A percentile compares a stretch with the other conserved stretches of the same genome.
Conservation (phyloP, 140 eudicot species). For the Erigeron philadelphicus region DNA sequence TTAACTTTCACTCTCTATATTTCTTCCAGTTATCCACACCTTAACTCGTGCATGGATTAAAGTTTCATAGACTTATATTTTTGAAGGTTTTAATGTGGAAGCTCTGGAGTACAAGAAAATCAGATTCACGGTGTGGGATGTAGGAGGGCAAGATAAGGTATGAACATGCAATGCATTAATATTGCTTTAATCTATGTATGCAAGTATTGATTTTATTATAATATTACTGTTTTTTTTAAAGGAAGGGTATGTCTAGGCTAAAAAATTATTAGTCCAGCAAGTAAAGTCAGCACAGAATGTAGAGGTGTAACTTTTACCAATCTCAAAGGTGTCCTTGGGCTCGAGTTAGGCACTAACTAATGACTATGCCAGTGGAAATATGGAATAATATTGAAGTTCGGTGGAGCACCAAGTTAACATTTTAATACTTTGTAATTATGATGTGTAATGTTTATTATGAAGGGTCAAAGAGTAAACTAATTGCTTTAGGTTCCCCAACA, state of each 20-base stretch:
- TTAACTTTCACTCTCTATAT: background rate
- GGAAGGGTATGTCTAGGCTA: too few species aligned
- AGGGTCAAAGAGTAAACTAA: background rate
- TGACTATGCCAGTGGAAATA: too few species aligned
- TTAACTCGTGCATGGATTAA: background rate
- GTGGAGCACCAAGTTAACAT: too few species aligned
- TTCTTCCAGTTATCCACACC: background rate
- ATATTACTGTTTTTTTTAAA: too few species aligned
- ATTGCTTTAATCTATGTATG: slow-evolving; percentile 1
- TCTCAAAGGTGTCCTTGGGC: too few species aligned
- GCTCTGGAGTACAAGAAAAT: slow-evolving; percentile 48
- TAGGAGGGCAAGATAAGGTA: slow-evolving; percentile 61
- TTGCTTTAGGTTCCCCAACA: background rate
- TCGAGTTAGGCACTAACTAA: too few species aligned
- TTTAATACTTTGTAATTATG: too few species aligned
- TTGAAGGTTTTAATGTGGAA: slow-evolving; percentile 60
- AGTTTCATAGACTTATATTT: background rate
- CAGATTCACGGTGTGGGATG: slow-evolving; percentile 63
- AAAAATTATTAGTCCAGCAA: too few species aligned
- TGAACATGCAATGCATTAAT: background rate
- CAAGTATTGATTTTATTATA: background rate
- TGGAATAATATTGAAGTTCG: too few species aligned
- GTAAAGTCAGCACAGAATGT: too few species aligned
- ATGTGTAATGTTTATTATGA: background rate
- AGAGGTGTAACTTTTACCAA: too few species aligned